Evolutionary conservation across 2,329 filamentous ascomycete genomes (phyloP), one percentile per base, ranked within the genome.

Genomic region (Colletotrichum euphorbiae): DNA sequence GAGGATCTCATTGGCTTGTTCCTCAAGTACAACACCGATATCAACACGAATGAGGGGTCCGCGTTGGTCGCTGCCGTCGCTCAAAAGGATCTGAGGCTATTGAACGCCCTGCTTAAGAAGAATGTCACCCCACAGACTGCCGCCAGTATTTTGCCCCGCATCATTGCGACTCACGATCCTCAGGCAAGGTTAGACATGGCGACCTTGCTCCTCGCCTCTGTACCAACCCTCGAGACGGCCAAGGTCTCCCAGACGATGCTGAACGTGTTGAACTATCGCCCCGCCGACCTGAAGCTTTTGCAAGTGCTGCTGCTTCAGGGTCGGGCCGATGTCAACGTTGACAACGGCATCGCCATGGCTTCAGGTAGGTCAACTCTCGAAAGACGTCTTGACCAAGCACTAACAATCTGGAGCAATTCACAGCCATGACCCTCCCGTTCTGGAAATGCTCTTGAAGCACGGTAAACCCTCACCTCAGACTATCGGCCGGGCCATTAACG

Each of bases 31-130:
- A 82, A 84, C 13, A 84, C 84, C 4, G 85, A 88, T 54, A 80
- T 87, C 42, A 87, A 87, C 70, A 85, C 84, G 61, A 83, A 84
- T 46, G 81, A 84, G 28, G 85, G 85, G 0, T 77, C 81, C n/a
- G 82, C 80, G 2, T 77, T 89, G 13, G 75, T 81, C 0, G 78
- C 82, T 0, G 82, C 86, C 0, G 83, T 89, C 17, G 70, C 75
- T 2, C 83, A 85, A 62, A 81, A 79, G 33, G 85, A 89, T 55
- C 62, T 84, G 1, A 74, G 74, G 0, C 75, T 89, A 0, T 73
- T 89, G 1, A 77, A 80, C 15, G 78, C 77, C 0, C 71, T 89
- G 6, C 75, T 88, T 3, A 77, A 73, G 28, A 80, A 80, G 45
- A 82, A 81, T 38, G 82, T 82, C 1, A 82, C 83, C 0, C 78